Evolutionary conservation across 2,329 filamentous ascomycete genomes (phyloP).

Genomic region (Pseudocercospora crystallina): DNA sequence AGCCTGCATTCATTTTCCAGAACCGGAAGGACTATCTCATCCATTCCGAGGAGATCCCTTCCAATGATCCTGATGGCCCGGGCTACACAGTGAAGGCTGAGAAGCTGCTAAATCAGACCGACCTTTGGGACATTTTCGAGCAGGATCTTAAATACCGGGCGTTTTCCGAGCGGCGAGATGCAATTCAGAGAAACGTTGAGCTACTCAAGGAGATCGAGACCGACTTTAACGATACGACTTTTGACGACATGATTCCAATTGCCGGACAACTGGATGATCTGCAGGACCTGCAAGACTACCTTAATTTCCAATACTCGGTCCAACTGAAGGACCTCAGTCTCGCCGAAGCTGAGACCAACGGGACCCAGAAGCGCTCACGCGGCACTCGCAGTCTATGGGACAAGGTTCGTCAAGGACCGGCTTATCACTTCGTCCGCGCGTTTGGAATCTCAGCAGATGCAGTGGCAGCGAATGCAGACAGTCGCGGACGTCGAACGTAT

Average conservation of each 20-base stretch:
- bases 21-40: constrained; percentile 98
- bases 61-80: constrained; percentile 68
- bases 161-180: constrained; percentile 85
- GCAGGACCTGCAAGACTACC: constrained; percentile 92
- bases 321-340: constrained; percentile 78
- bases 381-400: constrained; percentile 79
- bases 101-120: constrained; percentile 86
- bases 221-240: constrained; percentile 67
- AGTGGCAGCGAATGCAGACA: constrained; percentile 81
- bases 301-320: constrained; percentile 87
- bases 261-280: constrained; percentile 90
- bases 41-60: constrained; percentile 72
- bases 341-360: constrained; percentile 61
- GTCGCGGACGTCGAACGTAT: constrained; percentile 69
- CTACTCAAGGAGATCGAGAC: constrained; percentile 62
- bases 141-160: constrained; percentile 94
- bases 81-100: constrained; percentile 75
- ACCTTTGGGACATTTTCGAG: constrained; percentile 93
- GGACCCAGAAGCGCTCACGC: constrained; percentile 76
- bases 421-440: constrained; percentile 78
- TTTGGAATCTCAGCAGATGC: constrained; percentile 89
- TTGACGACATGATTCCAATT: constrained; percentile 77
- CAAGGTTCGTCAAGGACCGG: constrained; percentile 75
- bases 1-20: constrained; percentile 97
- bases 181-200: constrained; percentile 75